Percentiles rank a stretch among this genome's conserved stretches.
phyloP scores from a whole-genome alignment of 352 stramenopile species.

The Globisporangium heterothallicum region DNA sequence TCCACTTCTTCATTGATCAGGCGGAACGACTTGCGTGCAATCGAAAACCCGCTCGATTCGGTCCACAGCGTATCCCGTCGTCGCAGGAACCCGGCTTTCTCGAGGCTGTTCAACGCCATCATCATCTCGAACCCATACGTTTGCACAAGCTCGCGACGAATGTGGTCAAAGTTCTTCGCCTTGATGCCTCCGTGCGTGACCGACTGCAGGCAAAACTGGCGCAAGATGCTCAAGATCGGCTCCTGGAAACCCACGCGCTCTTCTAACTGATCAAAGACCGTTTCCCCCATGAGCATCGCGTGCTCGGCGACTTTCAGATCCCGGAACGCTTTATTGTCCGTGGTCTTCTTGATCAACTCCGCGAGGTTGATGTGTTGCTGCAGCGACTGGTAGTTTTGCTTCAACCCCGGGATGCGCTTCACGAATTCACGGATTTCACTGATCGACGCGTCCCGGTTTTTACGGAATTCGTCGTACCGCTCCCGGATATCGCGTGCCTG shows the following conservation, averaged over 20 bases:
- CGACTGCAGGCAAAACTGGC: slow-evolving; percentile 93
- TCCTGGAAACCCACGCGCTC: slow-evolving; percentile 93
- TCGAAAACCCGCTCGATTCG: slow-evolving; percentile 76
- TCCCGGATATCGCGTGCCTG: slow-evolving; percentile 93
- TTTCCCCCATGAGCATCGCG: slow-evolving; percentile 94
- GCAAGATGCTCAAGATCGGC: slow-evolving; percentile 86
- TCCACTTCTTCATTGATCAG: slow-evolving; percentile 96
- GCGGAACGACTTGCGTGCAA: slow-evolving; percentile 86
- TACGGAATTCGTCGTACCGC: slow-evolving; percentile 93
- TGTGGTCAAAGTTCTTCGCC: slow-evolving; percentile 91
- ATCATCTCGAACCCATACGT: slow-evolving; percentile 97
- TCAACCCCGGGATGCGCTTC: slow-evolving; percentile 94
- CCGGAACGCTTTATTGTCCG: slow-evolving; percentile 90
- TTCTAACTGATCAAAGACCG: slow-evolving; percentile 93
- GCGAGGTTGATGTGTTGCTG: slow-evolving; percentile 97
- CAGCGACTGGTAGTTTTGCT: slow-evolving; percentile 92
- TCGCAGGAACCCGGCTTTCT: slow-evolving; percentile 89
- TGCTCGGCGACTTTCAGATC: slow-evolving; percentile 94
- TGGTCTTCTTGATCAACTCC: slow-evolving; percentile 93
- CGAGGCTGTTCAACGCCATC: slow-evolving; percentile 90
- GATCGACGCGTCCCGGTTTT: slow-evolving; percentile 94
- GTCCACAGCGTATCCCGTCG: slow-evolving; percentile 86
- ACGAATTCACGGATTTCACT: slow-evolving; percentile 98
- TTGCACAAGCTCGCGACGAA: slow-evolving; percentile 93
- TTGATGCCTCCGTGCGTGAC: slow-evolving; percentile 91